Conservation (phyloP, 306 rosid genomes). For the Quercus robur region DNA sequence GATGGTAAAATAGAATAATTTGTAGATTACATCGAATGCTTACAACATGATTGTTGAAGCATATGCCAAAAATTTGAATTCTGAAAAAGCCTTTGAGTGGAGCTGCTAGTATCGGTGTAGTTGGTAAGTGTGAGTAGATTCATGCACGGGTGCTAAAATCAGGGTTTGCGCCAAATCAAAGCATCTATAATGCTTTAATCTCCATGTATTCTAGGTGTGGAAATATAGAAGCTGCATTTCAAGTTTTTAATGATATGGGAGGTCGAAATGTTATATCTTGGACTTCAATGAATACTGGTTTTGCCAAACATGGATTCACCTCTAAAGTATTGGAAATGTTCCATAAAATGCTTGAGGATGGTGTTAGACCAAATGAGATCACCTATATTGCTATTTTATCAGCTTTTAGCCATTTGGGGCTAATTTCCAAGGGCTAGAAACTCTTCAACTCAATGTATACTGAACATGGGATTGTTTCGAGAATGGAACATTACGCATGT, state of each 20-base stretch:
- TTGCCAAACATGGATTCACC: conserved; percentile 62
- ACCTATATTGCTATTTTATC: conserved; percentile 42
- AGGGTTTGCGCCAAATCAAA: too few relatives aligned
- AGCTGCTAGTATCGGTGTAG: conserved; percentile 50
- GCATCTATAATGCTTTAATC: too few relatives aligned
- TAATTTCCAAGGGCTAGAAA: conserved; percentile 53
- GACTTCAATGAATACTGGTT: conserved; percentile 56
- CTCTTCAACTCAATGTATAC: conserved; percentile 47
- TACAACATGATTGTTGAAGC: conserved; percentile 25
- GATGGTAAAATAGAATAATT: too few relatives aligned
- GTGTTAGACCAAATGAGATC: conserved; percentile 56
- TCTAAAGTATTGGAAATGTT: conserved; percentile 51
- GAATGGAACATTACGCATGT: conserved; percentile 62
- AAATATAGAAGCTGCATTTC: too few relatives aligned
- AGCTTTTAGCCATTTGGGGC: conserved; percentile 23
- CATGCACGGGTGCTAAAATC: conserved; percentile 34
- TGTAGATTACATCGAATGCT: too few relatives aligned
- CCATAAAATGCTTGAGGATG: conserved; percentile 49
- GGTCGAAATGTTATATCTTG: conserved; percentile 51
- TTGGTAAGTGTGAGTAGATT: conserved; percentile 58
- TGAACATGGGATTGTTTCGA: conserved; percentile 41
- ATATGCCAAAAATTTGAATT: conserved; percentile 25
- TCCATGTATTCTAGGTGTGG: too few relatives aligned
- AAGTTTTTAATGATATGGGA: too few relatives aligned
- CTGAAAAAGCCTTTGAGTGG: conserved; percentile 45